Evolutionary conservation across 495 filamentous ascomycete genomes (phyloP), one percentile per base, ranked within the genome.

Genomic region (Oleoguttula mirabilis): DNA sequence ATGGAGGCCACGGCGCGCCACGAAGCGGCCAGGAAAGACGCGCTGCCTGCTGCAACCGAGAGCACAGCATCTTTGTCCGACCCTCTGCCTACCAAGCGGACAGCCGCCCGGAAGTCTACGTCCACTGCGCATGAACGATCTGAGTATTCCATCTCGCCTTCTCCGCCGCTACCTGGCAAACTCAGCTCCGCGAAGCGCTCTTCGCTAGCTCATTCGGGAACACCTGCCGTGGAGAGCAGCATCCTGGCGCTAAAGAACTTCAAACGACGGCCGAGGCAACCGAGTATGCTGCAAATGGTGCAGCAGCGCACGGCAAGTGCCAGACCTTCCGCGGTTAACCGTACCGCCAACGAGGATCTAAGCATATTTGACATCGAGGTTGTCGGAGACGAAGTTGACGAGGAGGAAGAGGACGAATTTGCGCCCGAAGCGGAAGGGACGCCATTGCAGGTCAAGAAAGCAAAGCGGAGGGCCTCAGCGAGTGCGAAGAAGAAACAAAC

Each of bases 251-350:
- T 67, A 15, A 56, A 54, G 27, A 80, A 78, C 49, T 82, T 82
- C 59, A 77, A 71, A 45, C 65, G 73, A 25, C 65, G 79, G 43
- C 66, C 76, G 12, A 66, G 78, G 59, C 77, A 84, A 55, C 72
- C 75, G 4, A 84, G 79, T 55, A 72, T 84, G 41, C 60, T 84
- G 11, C 70, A 74, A 14, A 75, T 77, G 64, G 71, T 75, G 50
- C 72, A 76, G 40, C 57, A 60, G 42, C 51, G 45, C 4, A 53
- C 48, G 3, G 50, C 53, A 10, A 38, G 34, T 21, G 37, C 47
- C 1, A 23, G 43, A 24, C 43, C 41, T n/a, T 50, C 50, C 8
- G 25, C 23, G n/a, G 36, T 30, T 3, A 16, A 43, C 19, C 16
- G 21, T 3, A 34, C 10, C 3, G 30, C 35, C 6, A 25, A 12